phyloP scores from a whole-genome alignment of 2,329 filamentous ascomycete species.

The Xylariaceae sp. region DNA sequence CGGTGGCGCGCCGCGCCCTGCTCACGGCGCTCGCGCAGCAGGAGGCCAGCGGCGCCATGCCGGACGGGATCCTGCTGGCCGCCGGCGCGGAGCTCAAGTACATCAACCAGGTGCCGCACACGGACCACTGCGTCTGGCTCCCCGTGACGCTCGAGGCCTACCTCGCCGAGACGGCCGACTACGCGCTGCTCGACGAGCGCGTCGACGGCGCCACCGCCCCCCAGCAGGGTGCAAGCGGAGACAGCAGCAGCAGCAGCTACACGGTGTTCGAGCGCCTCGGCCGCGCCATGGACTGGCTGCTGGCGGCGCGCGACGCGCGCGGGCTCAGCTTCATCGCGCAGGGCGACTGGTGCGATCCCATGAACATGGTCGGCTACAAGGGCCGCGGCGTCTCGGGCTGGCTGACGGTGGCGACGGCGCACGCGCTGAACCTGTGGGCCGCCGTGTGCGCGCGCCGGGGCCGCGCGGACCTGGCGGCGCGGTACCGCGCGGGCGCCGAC shows the following conservation, averaged over 20 bases:
- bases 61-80: constrained; percentile 46
- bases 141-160: constrained; percentile 48
- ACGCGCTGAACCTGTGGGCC: constrained; percentile 46
- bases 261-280: constrained; percentile 48
- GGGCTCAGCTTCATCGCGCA: constrained; percentile 51
- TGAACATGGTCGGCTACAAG: constrained; percentile 56
- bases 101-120: constrained; percentile 54
- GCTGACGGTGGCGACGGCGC: constrained; percentile 48
- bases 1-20: constrained; percentile 40
- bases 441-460: constrained; percentile 39
- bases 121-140: constrained; percentile 53
- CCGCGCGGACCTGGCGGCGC: constrained; percentile 30
- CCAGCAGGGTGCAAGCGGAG: constrained; percentile 17
- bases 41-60: constrained; percentile 47
- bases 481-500: constrained; percentile 36
- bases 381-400: constrained; percentile 50
- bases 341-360: constrained; percentile 54
- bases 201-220: constrained; percentile 32
- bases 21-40: constrained; percentile 44
- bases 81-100: constrained; percentile 51
- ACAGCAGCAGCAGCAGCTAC: constrained; percentile 30
- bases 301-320: constrained; percentile 41
- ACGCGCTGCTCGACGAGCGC: constrained; percentile 36
- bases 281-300: constrained; percentile 51
- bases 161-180: constrained; percentile 47